A percentile compares a stretch with the other conserved stretches of the same genome.
phyloP scores from a whole-genome alignment of 495 filamentous ascomycete species.

The Glonium stellatum region DNA sequence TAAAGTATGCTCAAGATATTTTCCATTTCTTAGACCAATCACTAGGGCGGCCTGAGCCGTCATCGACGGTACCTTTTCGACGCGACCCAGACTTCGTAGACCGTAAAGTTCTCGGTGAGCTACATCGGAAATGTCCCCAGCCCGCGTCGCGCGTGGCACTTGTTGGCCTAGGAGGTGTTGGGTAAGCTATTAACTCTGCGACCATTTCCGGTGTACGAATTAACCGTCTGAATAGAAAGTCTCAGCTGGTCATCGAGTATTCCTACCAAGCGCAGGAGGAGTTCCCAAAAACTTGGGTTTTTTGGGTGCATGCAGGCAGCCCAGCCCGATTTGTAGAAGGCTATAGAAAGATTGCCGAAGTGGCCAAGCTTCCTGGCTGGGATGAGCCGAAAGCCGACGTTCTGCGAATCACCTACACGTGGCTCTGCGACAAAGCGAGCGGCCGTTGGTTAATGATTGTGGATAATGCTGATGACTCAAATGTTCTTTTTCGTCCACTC shows the following conservation, averaged over 20 bases:
- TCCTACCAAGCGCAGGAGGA: constrained; percentile 35
- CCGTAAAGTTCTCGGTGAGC: constrained; percentile 33
- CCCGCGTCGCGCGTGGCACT: constrained; percentile 18
- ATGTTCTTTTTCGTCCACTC: not conserved
- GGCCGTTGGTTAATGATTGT: constrained; percentile 2
- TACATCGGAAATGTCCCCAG: constrained; percentile 29
- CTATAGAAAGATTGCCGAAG: constrained; percentile 19
- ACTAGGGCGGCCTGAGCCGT: constrained; percentile 1
- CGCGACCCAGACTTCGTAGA: constrained; percentile 39
- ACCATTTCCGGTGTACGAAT: not conserved
- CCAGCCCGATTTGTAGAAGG: constrained; percentile 24
- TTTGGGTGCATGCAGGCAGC: constrained; percentile 29
- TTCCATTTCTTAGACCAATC: no score
- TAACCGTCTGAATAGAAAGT: constrained; percentile 39
- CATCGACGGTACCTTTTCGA: constrained; percentile 32
- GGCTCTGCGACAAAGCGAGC: constrained; percentile 2
- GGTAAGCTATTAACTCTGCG: constrained; percentile 30
- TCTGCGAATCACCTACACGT: not conserved
- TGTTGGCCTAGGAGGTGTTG: constrained; percentile 40
- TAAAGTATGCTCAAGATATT: no score
- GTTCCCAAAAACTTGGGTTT: constrained; percentile 20
- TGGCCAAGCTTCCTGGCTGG: constrained; percentile 4
- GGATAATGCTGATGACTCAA: constrained; percentile 4
- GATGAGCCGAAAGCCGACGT: constrained; percentile 4
- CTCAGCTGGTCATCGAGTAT: constrained; percentile 48